Percentiles rank a stretch among this genome's conserved stretches.
Conservation (phyloP, 495 filamentous ascomycete genomes). For the Amorphotheca resinae region DNA sequence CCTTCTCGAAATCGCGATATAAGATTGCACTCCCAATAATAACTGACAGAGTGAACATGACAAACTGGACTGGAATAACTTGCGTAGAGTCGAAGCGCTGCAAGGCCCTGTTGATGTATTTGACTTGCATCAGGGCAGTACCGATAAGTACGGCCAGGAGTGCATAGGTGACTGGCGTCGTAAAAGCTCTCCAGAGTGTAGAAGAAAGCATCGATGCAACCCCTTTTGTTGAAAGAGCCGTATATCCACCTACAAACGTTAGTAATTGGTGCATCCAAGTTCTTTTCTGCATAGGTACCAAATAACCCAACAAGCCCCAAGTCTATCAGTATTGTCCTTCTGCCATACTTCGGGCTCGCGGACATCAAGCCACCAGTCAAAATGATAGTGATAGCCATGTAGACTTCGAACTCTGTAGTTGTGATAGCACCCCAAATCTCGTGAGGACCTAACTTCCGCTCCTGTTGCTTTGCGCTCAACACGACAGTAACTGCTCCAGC, state of each 20-base stretch:
- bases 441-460: slow-evolving; percentile 81
- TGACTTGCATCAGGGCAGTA: slow-evolving; percentile 89
- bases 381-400: slow-evolving; percentile 59
- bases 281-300: slow-evolving; percentile 41
- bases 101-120: slow-evolving; percentile 87
- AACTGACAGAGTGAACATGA: slow-evolving; percentile 88
- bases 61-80: slow-evolving; percentile 94
- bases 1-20: slow-evolving; percentile 86
- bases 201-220: slow-evolving; percentile 89
- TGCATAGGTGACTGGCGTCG: slow-evolving; percentile 83
- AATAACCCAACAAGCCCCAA: slow-evolving; percentile 85
- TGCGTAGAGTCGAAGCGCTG: slow-evolving; percentile 94
- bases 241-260: slow-evolving; percentile 64
- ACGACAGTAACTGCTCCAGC: slow-evolving; percentile 87
- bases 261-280: slow-evolving; percentile 18
- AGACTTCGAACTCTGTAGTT: slow-evolving; percentile 81
- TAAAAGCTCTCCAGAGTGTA: slow-evolving; percentile 72
- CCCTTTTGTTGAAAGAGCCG: slow-evolving; percentile 88
- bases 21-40: slow-evolving; percentile 87
- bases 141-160: slow-evolving; percentile 62
- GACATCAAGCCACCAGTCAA: slow-evolving; percentile 68
- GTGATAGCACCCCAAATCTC: slow-evolving; percentile 86
- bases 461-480: slow-evolving; percentile 76
- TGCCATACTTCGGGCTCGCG: slow-evolving; percentile 70
- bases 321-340: slow-evolving; percentile 80